Base-by-base conservation (phyloP, 2,329 filamentous ascomycete genomes). In the Fusarium sp. region DNA sequence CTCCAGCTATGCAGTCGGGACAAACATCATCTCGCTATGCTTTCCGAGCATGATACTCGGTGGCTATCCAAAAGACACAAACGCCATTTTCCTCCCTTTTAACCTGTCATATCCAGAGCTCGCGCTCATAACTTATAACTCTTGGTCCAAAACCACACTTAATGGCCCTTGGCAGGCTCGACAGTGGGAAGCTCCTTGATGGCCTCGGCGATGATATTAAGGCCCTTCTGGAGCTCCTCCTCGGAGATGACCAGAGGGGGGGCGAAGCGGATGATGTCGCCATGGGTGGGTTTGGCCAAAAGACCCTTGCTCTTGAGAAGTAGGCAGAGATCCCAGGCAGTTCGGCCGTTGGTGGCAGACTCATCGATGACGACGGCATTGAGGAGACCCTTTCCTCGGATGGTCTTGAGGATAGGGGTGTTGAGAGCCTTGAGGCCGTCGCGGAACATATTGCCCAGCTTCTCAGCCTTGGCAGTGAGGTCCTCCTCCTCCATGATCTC, bases 301-400 rank as follows among this genome's bases (percentile, higher is more conserved):
- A 99, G 83, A 61, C 96, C 96, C 86, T 97, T 98, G 80, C 91
- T 89, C 86, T 98, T 98, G 83, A 97, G 89, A 76, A 98, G 81
- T 84, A 99, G 89, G 80, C 96, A 99, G 70, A 99, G 83, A 81
- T 99, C 95, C 96, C 96, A 99, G 11, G 96, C 96, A 49, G 90
- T 91, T 79, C 94, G 91, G 41, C 95, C 95, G 61, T 89, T 89
- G 26, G 94, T 91, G 79, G 93, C 91, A 55, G 86, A 85, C 83
- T 99, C 95, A 76, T 99, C 94, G 75, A 99, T 97, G 60, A 98
- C 91, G 56, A 98, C 93, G 24, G 96, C 96, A 79, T 99, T 99
- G 68, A 99, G 84, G 72, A 99, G 83, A 54, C 96, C 96, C 84
- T 97, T 97, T 75, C 96, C 96, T 55, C 96, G 90, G 56, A 99